These are phyloP conservation scores for Lathyrus sativus DNA, from an alignment of 306 rosid species.

Conservation along the genomic window DNA sequence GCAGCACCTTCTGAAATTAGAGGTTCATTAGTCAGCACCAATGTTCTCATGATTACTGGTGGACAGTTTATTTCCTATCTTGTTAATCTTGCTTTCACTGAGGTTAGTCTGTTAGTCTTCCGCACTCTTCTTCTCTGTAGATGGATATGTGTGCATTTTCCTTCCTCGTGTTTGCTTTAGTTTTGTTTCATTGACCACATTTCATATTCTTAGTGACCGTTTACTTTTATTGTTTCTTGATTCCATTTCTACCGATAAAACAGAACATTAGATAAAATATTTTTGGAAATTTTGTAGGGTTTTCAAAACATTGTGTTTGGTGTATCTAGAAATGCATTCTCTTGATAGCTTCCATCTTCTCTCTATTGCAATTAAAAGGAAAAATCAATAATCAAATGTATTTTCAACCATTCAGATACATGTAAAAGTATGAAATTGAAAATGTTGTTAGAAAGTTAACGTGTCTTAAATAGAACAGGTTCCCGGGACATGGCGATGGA, in stretches of 20 bases:
- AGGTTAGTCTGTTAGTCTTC: slow-evolving; percentile 49
- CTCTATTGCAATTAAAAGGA: neutral
- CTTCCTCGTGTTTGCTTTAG: neutral
- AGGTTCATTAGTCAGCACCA: slow-evolving; percentile 84
- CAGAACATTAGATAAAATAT: neutral
- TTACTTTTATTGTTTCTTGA: neutral
- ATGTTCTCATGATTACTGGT: slow-evolving; percentile 86
- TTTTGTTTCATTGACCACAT: slow-evolving; percentile 19
- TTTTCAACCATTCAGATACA: neutral
- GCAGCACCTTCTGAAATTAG: slow-evolving; percentile 91
- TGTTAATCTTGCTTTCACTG: slow-evolving; percentile 76
- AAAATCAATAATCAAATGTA: neutral
- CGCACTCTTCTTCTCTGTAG: neutral
- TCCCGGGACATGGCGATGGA: slow-evolving; percentile 99
- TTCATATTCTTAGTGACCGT: neutral
- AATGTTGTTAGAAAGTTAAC: neutral
- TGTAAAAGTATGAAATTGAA: neutral
- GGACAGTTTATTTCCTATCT: slow-evolving; percentile 93
- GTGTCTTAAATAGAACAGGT: slow-evolving; percentile 48
- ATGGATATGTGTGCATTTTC: neutral
- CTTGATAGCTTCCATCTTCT: neutral
- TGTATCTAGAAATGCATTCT: neutral
- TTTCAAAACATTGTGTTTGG: neutral
- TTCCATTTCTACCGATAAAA: neutral
- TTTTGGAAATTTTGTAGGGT: neutral